phyloP scores from a whole-genome alignment of 2,329 filamentous ascomycete genomes.

The Claviceps sp. region DNA sequence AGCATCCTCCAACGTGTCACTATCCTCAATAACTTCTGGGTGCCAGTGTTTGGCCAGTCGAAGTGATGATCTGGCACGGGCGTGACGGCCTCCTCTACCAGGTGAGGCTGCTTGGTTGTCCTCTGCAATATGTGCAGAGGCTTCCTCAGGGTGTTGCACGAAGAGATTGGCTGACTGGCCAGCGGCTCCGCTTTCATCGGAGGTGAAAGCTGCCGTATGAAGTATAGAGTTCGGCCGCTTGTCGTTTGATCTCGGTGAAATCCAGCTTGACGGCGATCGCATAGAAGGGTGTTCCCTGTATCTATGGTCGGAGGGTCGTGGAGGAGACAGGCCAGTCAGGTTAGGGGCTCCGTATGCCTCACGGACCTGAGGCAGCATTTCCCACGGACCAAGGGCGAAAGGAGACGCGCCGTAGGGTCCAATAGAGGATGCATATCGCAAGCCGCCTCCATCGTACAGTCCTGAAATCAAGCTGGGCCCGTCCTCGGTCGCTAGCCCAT shows the following conservation, averaged over 20 bases:
- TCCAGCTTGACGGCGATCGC: background rate
- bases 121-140: background rate
- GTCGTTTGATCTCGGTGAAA: slow-evolving; percentile 3
- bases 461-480: slow-evolving; percentile 5
- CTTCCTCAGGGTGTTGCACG: slow-evolving; percentile 4
- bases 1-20: slow-evolving; percentile 4
- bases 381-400: slow-evolving; percentile 8
- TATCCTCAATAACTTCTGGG: slow-evolving; percentile 1
- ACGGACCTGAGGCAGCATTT: slow-evolving; percentile 6
- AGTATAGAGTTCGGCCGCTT: slow-evolving; percentile 1
- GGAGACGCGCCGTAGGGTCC: slow-evolving; percentile 10
- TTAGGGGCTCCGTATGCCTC: slow-evolving; percentile 21
- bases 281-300: slow-evolving; percentile 9
- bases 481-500: background rate
- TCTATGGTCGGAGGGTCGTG: slow-evolving; percentile 17
- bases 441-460: slow-evolving; percentile 3
- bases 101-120: background rate
- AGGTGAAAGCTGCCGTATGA: background rate
- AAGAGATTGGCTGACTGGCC: slow-evolving; percentile 6
- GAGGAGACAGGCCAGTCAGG: slow-evolving; percentile 18
- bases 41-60: background rate
- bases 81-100: background rate
- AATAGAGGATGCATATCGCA: slow-evolving; percentile 5
- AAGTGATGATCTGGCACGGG: background rate
- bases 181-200: background rate